A percentile compares a stretch with the other conserved stretches of the same genome.
phyloP scores from a whole-genome alignment of 2,329 filamentous ascomycete species.

The Amauroascus verrucosus region DNA sequence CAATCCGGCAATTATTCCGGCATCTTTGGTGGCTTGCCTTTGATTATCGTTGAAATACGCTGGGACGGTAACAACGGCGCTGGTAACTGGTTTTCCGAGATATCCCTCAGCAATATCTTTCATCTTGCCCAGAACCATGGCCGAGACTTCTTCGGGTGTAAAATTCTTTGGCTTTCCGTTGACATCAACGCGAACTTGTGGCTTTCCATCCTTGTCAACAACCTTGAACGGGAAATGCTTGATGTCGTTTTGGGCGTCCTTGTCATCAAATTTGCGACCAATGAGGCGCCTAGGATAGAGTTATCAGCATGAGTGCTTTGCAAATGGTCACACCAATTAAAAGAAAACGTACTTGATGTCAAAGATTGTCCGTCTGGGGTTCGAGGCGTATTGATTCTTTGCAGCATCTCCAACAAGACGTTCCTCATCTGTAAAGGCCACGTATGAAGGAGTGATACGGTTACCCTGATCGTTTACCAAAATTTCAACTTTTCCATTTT shows the following conservation, averaged over 20 bases:
- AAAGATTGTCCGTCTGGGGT: conserved; percentile 66
- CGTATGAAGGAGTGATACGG: conserved; percentile 90
- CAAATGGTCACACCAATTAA: background rate
- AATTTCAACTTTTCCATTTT: conserved; percentile 90
- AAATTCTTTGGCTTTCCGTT: conserved; percentile 49
- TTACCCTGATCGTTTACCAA: conserved; percentile 94
- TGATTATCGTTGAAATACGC: conserved; percentile 99
- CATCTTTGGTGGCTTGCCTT: conserved; percentile 93
- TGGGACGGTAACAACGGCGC: conserved; percentile 78
- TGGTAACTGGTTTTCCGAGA: conserved; percentile 50
- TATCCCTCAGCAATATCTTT: conserved; percentile 55
- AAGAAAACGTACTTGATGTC: conserved; percentile 67
- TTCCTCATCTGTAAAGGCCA: conserved; percentile 94
- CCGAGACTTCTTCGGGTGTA: conserved; percentile 56
- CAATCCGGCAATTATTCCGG: conserved; percentile 80
- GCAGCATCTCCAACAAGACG: conserved; percentile 93
- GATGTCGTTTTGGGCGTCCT: conserved; percentile 81
- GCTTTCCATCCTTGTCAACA: conserved; percentile 79
- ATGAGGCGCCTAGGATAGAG: conserved; percentile 57
- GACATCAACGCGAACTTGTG: conserved; percentile 61
- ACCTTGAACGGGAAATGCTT: conserved; percentile 99
- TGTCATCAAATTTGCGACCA: conserved; percentile 71
- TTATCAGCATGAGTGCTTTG: conserved; percentile 2
- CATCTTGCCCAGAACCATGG: conserved; percentile 60
- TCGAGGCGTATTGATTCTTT: conserved; percentile 84